Percentiles rank a stretch among this genome's conserved stretches.
Conservation (phyloP, 2,329 filamentous ascomycete genomes). For the Aspergillus glaucus region DNA sequence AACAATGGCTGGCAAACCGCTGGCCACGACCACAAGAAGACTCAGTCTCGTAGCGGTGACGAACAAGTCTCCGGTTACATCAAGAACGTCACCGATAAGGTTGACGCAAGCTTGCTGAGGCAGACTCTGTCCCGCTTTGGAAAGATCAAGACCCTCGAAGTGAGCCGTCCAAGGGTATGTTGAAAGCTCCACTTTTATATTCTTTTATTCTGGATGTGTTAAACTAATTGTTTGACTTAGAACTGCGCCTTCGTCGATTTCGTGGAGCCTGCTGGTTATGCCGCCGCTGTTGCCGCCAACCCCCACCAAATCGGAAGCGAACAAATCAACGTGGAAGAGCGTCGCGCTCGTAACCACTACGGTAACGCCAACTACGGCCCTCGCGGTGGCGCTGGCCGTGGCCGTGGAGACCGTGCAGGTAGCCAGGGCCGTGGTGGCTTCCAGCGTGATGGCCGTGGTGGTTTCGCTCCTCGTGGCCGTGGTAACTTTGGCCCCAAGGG, state of each 20-base stretch:
- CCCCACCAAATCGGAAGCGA: constrained; percentile 79
- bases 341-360: constrained; percentile 66
- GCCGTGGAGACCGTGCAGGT: constrained; percentile 61
- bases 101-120: constrained; percentile 67
- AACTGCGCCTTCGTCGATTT: constrained; percentile 98
- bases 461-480: constrained; percentile 58
- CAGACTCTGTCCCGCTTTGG: constrained; percentile 64
- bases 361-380: constrained; percentile 59
- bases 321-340: constrained; percentile 80
- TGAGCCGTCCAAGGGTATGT: constrained; percentile 67
- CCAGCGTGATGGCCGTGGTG: constrained; percentile 62
- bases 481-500: constrained; percentile 47
- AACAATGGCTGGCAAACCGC: constrained; percentile 82
- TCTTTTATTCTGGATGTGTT: not conserved
- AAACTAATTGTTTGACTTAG: constrained; percentile 41
- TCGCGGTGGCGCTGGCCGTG: constrained; percentile 59
- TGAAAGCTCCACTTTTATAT: not conserved
- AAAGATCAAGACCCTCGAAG: constrained; percentile 58
- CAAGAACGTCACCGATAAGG: constrained; percentile 89
- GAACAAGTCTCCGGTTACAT: constrained; percentile 84
- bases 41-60: constrained; percentile 65
- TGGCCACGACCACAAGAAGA: constrained; percentile 69
- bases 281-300: constrained; percentile 75
- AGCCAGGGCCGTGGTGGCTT: constrained; percentile 63
- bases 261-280: constrained; percentile 70